A percentile compares a stretch with the other conserved stretches of the same genome.
These are phyloP conservation scores for Penicillium nordicum DNA, from an alignment of 2,329 filamentous ascomycete genomes.

Conservation along the genomic window DNA sequence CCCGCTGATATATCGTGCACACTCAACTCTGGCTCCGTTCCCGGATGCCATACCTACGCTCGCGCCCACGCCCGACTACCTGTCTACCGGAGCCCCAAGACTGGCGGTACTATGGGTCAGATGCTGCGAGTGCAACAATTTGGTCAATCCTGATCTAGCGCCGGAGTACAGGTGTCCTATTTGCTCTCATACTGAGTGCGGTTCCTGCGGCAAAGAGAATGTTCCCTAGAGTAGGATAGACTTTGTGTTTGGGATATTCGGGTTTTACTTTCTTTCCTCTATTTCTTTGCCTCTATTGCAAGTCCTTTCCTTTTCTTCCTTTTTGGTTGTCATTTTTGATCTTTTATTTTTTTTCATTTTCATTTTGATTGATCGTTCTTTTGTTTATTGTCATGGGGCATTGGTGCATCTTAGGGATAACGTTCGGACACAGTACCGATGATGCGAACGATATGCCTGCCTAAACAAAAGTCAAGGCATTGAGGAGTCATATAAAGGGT, in stretches of 20 bases:
- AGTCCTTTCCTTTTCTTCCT: not conserved
- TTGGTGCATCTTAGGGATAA: not conserved
- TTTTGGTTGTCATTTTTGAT: not conserved
- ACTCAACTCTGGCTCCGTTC: not conserved
- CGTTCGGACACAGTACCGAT: not conserved
- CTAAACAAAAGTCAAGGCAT: not conserved
- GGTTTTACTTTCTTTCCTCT: not conserved
- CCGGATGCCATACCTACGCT: not conserved
- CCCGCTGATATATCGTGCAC: not conserved
- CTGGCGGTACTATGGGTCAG: slow-evolving; percentile 20
- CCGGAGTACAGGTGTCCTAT: not conserved
- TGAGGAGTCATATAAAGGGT: not conserved
- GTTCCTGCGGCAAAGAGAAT: not conserved
- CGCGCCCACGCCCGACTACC: not conserved
- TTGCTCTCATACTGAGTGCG: not conserved
- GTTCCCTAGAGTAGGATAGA: not conserved
- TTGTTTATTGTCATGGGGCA: not conserved
- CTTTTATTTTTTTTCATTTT: not conserved
- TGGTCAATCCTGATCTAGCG: slow-evolving; percentile 21
- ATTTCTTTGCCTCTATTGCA: not conserved
- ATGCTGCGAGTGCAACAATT: slow-evolving; percentile 21
- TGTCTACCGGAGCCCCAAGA: not conserved
- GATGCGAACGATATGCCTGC: not conserved
- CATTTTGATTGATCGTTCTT: not conserved
- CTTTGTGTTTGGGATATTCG: not conserved